These are phyloP conservation scores for Scheffersomyces quercinus DNA, from an alignment of 1,139 yeast genomes.

Conservation along the genomic window DNA sequence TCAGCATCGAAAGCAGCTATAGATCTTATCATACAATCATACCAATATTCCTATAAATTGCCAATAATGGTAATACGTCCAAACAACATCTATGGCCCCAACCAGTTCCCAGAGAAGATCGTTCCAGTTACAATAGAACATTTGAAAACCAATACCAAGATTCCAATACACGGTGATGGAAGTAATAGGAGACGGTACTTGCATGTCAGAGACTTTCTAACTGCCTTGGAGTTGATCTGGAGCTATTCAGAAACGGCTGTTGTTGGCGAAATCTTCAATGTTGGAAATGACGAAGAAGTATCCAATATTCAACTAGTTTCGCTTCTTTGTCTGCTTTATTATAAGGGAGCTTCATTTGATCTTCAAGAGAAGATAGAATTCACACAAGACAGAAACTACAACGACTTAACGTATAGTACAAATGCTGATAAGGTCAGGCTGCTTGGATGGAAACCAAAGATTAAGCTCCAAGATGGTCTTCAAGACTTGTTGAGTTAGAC, in stretches of 20 bases:
- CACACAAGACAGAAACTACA: constrained; percentile 50
- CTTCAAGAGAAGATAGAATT: constrained; percentile 23
- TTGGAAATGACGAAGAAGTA: constrained; percentile 49
- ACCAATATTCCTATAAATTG: constrained; percentile 43
- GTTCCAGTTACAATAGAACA: constrained; percentile 37
- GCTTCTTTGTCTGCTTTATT: constrained; percentile 19
- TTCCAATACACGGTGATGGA: constrained; percentile 53
- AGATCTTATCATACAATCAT: constrained; percentile 52
- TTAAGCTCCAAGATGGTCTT: constrained; percentile 37
- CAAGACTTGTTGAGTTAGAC: constrained; percentile 6
- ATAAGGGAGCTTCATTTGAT: constrained; percentile 5
- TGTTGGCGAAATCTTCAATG: constrained; percentile 38
- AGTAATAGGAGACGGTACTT: constrained; percentile 46
- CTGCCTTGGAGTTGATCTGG: constrained; percentile 42
- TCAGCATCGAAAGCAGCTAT: constrained; percentile 61
- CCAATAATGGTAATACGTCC: constrained; percentile 49
- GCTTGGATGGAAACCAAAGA: constrained; percentile 52
- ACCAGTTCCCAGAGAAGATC: constrained; percentile 59
- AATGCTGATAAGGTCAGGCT: constrained; percentile 32
- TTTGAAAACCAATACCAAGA: constrained; percentile 20
- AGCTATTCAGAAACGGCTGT: neutral
- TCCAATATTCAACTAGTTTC: constrained; percentile 36
- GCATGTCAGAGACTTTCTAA: constrained; percentile 49
- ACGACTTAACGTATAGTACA: constrained; percentile 50
- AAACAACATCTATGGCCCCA: constrained; percentile 58